Percentiles rank a stretch among this genome's conserved stretches.
phyloP scores from a whole-genome alignment of 129 eudicot species.

The Mikania micrantha region DNA sequence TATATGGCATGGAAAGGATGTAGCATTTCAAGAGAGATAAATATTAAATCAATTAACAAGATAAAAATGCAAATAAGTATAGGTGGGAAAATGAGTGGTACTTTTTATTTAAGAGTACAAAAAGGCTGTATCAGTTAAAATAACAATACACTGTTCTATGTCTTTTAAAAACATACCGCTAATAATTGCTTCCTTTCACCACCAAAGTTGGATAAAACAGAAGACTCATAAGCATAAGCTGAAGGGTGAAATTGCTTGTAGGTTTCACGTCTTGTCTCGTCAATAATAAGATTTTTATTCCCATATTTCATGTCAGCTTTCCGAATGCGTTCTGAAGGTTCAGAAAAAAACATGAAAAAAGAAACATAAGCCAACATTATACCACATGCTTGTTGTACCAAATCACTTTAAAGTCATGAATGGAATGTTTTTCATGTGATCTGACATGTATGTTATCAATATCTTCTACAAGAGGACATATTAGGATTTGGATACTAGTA shows the following conservation, averaged over 20 bases:
- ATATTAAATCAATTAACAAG: background rate
- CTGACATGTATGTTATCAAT: background rate
- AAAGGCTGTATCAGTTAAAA: background rate
- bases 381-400: background rate
- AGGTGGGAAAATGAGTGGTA: background rate
- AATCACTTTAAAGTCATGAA: too few relatives aligned
- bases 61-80: background rate
- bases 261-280: constrained; percentile 79
- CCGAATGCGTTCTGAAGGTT: constrained; percentile 47
- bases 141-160: background rate
- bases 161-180: constrained; percentile 42
- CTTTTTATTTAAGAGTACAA: background rate
- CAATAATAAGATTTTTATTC: constrained; percentile 56
- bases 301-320: constrained; percentile 85
- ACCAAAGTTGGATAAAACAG: constrained; percentile 42
- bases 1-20: background rate
- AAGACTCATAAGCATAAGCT: constrained; percentile 31
- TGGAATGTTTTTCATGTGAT: background rate
- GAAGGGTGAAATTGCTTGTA: constrained; percentile 57
- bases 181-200: constrained; percentile 64
- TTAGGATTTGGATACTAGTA: background rate
- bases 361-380: background rate
- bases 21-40: background rate
- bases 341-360: background rate
- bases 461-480: background rate